These are phyloP conservation scores for Typha latifolia DNA, from an alignment of 176 grass and related monocot genomes.

Conservation along the genomic window DNA sequence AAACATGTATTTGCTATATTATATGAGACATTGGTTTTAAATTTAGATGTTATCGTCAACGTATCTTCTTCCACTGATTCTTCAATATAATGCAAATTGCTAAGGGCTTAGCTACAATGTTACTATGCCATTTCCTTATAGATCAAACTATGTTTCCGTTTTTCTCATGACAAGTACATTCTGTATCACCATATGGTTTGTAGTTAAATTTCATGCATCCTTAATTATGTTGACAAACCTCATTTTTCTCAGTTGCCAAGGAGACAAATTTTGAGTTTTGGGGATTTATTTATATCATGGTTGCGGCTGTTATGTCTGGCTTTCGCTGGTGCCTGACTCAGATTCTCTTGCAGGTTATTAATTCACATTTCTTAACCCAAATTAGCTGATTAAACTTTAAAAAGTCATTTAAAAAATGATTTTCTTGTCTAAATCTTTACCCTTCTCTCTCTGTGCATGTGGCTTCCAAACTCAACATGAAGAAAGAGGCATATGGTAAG, in stretches of 20 bases:
- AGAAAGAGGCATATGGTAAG: constrained; percentile 92
- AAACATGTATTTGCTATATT: too few relatives aligned
- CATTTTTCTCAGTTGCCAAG: constrained; percentile 62
- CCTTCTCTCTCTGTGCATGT: constrained; percentile 5
- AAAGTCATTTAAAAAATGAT: background rate
- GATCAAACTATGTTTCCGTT: too few relatives aligned
- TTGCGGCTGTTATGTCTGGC: constrained; percentile 90
- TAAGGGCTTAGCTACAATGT: too few relatives aligned
- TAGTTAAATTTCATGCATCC: background rate
- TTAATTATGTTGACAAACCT: constrained; percentile 13
- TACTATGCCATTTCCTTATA: too few relatives aligned
- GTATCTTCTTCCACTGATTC: too few relatives aligned
- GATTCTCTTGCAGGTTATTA: constrained; percentile 89
- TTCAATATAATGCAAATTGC: too few relatives aligned
- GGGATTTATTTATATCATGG: constrained; percentile 98
- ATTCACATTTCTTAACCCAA: background rate
- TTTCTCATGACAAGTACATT: background rate
- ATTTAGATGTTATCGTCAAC: too few relatives aligned
- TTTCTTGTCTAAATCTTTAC: constrained; percentile 9
- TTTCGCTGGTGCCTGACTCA: constrained; percentile 98
- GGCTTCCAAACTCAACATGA: constrained; percentile 33
- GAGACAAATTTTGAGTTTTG: constrained; percentile 84
- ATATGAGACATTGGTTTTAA: too few relatives aligned
- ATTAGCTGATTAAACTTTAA: too few relatives aligned
- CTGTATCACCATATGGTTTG: background rate